Evolutionary conservation across 768 basidiomycete species (phyloP), one percentile per base, ranked within the genome.

Genomic region (Lactarius hatsudake): DNA sequence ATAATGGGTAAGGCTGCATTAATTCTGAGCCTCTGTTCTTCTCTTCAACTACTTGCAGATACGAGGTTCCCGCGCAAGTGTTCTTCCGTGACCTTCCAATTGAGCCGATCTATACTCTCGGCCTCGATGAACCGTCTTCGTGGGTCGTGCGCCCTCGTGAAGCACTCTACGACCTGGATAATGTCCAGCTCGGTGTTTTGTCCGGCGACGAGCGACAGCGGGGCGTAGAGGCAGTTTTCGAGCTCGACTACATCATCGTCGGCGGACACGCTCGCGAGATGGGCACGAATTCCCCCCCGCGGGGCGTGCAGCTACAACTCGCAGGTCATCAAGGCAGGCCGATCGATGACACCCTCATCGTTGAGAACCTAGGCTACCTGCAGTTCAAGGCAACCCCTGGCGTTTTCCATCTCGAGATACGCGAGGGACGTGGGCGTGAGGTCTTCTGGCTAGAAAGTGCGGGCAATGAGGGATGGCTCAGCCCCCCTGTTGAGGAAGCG

Each of bases 341-440:
- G 2, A 80, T 96, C 17, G 93, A 91, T 8, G 95, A 97, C 71
- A 98, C 97, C 0, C 90, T 88, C 65, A 89, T 98, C 45, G 93
- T 97, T 63, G 94, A 91, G 5, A 99, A 98, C 74, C 80, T 98
- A 6, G 97, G 97, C 2, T 99, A 99, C 76, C 79, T 98, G 63
- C 97, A 99, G 74, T 95, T 98, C 80, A 94, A 94, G 75, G 90
- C 92, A 1, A 90, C 85, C 62, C 97, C 97, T 0, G 97, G 97
- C 1, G 87, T 92, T 0, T 96, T 90, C 79, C 80, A 83, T 56
- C 81, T 98, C 0, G 87, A 88, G 70, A 94, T 98, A 62, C 84
- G 96, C 1, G 82, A 86, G 38, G 96, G 96, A 0, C 81, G 89
- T 23, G 93, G 93, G 6, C 81, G 85, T 56, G 87, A 94, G 20